Base-by-base conservation (phyloP, 2,329 filamentous ascomycete genomes). In the Pestalotiopsis sp. region DNA sequence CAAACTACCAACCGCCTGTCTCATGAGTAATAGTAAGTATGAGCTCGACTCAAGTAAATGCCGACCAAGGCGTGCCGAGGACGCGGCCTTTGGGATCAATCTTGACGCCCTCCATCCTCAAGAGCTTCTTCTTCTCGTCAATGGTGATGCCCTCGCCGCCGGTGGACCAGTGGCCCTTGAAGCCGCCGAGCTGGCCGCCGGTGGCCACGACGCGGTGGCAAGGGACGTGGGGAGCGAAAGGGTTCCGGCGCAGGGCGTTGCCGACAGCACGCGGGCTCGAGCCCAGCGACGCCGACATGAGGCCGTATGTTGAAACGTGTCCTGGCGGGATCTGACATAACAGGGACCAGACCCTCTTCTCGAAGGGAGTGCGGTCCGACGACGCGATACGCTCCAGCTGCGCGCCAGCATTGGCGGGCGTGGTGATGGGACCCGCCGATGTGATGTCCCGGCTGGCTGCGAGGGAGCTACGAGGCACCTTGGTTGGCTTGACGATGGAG, bases 201-300 rank as follows among this genome's bases (percentile, higher is more conserved):
- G 89, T 91, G 5, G 92, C 92, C 61, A 97, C 87, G 25, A 95
- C 91, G 11, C 94, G 87, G 79, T 97, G 93, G 70, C 93, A 97
- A 1, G 93, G 94, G 4, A 95, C 91, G 41, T 88, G 86, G 0
- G 94, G 93, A 14, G 94, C 93, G 74, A 95, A 97, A 0, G 93
- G 93, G 77, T 97, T 97, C 11, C 86, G 83, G 20, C 92, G 87
- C 76, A 97, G 84, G 1, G 77, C 72, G 59, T 81, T 79, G n/a
- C 81, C 75, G 0, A 79, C 75, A 5, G 83, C 76, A 5, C 84
- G 77, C 13, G 80, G 79, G 38, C 79, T 81, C 31, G 81, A 80
- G 25, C 72, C 79, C 62, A 81, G 80, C 17, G 81, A 77, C 7
- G 80, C 84, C 0, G 94, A 89, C 66, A 97, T 83, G 1, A 91